These are phyloP conservation scores for Solanum hybrid DNA, from an alignment of 305 asterid species.

Conservation along the genomic window DNA sequence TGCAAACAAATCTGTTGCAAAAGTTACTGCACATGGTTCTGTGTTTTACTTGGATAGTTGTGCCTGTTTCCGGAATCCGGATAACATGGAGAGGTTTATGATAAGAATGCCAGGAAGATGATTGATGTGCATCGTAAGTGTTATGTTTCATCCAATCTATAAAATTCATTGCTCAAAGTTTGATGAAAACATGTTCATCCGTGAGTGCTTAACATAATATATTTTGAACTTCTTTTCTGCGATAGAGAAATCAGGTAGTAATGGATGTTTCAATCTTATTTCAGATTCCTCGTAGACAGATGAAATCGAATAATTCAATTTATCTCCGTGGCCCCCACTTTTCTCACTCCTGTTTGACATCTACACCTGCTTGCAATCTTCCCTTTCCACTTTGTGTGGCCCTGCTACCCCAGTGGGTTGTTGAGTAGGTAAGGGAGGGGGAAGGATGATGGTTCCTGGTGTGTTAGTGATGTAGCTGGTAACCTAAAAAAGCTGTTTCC, in stretches of 20 bases:
- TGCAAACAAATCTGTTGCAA: not conserved
- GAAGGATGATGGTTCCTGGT: not conserved
- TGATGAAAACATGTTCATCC: not conserved
- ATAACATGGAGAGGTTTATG: not conserved
- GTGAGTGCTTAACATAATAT: not conserved
- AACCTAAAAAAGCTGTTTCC: not conserved
- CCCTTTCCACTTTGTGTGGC: not conserved
- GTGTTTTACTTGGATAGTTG: not conserved
- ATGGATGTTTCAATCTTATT: not conserved
- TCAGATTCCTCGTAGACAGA: not conserved
- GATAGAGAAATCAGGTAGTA: not conserved
- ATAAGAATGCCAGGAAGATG: not conserved
- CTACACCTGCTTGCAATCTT: not conserved
- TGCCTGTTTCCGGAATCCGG: not conserved
- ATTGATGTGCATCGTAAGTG: not conserved
- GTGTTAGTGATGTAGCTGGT: not conserved
- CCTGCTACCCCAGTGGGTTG: not conserved
- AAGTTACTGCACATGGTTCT: not conserved
- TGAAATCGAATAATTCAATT: not conserved
- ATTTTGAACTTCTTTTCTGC: not conserved
- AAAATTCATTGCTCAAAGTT: not conserved
- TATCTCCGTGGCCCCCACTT: not conserved
- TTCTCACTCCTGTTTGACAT: not conserved
- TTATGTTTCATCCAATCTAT: not conserved
- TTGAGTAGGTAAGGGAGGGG: conserved; percentile 3